phyloP scores from a whole-genome alignment of 345 rosid species.

The Gossypium thurberi region DNA sequence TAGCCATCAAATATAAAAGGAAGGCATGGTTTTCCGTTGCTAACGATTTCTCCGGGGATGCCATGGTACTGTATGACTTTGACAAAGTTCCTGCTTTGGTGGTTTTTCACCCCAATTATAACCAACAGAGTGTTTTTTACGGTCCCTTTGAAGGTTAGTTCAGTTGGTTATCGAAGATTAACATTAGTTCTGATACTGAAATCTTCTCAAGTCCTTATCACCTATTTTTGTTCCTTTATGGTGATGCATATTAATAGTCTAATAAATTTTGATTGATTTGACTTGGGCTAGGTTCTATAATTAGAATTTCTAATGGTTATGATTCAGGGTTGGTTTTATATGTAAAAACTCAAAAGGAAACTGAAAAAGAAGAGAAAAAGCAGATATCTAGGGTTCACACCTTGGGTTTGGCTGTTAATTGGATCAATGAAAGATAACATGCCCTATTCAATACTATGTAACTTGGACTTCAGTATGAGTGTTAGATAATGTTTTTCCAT shows the following conservation, averaged over 20 bases:
- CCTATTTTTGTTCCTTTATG: background rate
- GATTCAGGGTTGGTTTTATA: slow-evolving; percentile 1
- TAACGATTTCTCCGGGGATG: slow-evolving; percentile 66
- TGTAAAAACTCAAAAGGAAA: background rate
- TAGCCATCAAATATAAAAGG: slow-evolving; percentile 68
- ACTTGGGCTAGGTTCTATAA: background rate
- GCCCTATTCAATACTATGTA: background rate
- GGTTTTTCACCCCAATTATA: slow-evolving; percentile 51
- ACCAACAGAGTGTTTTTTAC: slow-evolving; percentile 61
- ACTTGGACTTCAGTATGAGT: background rate
- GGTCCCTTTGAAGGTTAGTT: slow-evolving; percentile 92
- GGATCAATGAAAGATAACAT: background rate
- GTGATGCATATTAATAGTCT: background rate
- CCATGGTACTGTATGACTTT: slow-evolving; percentile 62
- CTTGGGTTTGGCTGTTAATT: background rate
- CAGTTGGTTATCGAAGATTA: slow-evolving; percentile 11
- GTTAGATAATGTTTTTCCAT: background rate
- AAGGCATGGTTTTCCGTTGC: slow-evolving; percentile 96
- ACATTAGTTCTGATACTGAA: background rate
- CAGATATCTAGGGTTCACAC: background rate
- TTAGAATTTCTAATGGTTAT: background rate
- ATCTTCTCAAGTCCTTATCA: background rate
- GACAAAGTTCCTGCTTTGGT: slow-evolving; percentile 83
- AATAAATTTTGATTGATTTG: background rate
- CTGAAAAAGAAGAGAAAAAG: background rate